These are phyloP conservation scores for Daedaleopsis sinensis DNA, from an alignment of 768 basidiomycete species.

Conservation along the genomic window DNA sequence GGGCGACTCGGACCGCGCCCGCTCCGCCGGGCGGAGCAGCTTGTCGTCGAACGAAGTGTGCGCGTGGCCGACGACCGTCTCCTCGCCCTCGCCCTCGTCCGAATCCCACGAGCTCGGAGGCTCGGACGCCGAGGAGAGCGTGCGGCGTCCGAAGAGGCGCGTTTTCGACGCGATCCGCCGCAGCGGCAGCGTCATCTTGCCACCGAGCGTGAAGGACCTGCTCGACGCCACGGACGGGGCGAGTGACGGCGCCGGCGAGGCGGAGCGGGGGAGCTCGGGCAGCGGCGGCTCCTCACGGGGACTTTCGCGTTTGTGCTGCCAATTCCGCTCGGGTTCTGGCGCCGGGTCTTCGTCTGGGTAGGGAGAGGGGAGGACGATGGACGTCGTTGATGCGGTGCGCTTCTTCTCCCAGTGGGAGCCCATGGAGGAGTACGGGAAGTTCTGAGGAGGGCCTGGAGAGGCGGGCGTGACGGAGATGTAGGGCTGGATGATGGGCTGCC, in stretches of 20 bases:
- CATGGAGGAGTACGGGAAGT: background rate
- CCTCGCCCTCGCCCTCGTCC: slow-evolving; percentile 13
- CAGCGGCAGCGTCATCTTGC: slow-evolving; percentile 8
- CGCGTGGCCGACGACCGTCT: slow-evolving; percentile 8
- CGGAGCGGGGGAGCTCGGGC: background rate
- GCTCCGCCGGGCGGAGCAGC: background rate
- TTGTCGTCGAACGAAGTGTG: slow-evolving; percentile 7
- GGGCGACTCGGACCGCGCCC: background rate
- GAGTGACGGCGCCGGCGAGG: slow-evolving; percentile 12
- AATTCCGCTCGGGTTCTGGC: too few relatives aligned
- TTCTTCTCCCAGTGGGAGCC: background rate
- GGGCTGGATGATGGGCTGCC: slow-evolving; percentile 5
- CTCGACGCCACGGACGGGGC: slow-evolving; percentile 4
- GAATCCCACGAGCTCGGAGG: background rate
- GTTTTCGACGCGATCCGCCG: slow-evolving; percentile 17
- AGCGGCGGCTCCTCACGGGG: background rate
- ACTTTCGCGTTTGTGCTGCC: background rate
- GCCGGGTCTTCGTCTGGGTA: background rate
- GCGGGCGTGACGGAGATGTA: slow-evolving; percentile 22
- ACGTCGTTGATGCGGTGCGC: slow-evolving; percentile 14
- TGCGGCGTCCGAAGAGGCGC: slow-evolving; percentile 19
- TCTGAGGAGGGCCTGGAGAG: slow-evolving; percentile 2
- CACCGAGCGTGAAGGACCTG: background rate
- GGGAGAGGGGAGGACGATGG: slow-evolving; percentile 12
- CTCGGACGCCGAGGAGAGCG: slow-evolving; percentile 13